Evolutionary conservation across 345 rosid species (phyloP).

Genomic region (Atalantia buxifolia): DNA sequence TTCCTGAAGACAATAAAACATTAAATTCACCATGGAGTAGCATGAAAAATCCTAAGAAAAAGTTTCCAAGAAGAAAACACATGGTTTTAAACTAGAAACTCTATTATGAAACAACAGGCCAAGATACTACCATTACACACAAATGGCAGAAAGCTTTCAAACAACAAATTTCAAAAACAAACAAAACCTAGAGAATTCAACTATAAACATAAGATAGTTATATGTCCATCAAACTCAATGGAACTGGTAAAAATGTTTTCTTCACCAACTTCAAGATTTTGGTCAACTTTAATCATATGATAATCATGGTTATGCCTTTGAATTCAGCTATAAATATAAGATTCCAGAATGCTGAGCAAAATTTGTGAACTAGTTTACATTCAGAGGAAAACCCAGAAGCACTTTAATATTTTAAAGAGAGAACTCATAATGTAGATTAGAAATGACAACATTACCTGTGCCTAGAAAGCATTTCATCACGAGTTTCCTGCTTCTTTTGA

Average conservation of each 20-base stretch:
- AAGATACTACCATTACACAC: background rate
- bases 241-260: background rate
- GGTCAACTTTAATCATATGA: background rate
- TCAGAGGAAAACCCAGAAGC: background rate
- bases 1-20: constrained; percentile 41
- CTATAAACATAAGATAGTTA: background rate
- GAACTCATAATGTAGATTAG: background rate
- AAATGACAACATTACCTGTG: constrained; percentile 37
- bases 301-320: background rate
- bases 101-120: background rate
- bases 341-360: background rate
- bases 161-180: background rate
- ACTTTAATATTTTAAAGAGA: background rate
- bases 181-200: background rate
- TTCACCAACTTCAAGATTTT: background rate
- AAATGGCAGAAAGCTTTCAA: background rate
- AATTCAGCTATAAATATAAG: background rate
- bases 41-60: background rate
- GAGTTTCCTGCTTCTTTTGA: constrained; percentile 33
- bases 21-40: background rate
- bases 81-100: background rate
- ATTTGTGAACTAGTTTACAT: background rate
- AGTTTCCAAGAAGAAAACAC: background rate
- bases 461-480: constrained; percentile 67
- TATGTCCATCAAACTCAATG: background rate